Percentiles rank a stretch among this genome's conserved stretches.
phyloP scores from a whole-genome alignment of 2,329 filamentous ascomycete genomes.

The Tolypocladium tundrense region DNA sequence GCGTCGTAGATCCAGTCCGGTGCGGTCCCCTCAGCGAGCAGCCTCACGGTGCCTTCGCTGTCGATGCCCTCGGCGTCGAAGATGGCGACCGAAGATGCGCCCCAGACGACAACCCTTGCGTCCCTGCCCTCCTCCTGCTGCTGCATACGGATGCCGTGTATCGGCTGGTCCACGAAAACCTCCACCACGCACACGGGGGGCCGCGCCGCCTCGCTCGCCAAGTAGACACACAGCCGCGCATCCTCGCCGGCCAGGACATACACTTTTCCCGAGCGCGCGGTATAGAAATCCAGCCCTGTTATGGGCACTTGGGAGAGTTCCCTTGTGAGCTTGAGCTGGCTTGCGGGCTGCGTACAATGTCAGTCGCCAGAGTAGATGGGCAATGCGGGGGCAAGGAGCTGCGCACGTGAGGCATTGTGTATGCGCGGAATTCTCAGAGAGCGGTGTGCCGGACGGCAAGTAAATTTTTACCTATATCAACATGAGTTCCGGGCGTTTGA shows the following conservation, averaged over 20 bases:
- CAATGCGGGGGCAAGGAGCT: not conserved
- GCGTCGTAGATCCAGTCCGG: constrained; percentile 74
- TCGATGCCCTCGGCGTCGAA: constrained; percentile 18
- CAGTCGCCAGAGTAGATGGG: no score
- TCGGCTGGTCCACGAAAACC: constrained; percentile 57
- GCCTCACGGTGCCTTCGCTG: constrained; percentile 3
- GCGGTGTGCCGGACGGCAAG: not conserved
- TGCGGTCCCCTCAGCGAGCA: constrained; percentile 30
- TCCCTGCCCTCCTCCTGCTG: constrained; percentile 9
- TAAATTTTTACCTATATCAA: not conserved
- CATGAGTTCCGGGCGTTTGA: not conserved
- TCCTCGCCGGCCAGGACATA: constrained; percentile 52
- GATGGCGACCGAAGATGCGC: constrained; percentile 47
- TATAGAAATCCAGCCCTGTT: constrained; percentile 48
- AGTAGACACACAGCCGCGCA: constrained; percentile 44
- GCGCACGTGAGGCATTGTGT: not conserved
- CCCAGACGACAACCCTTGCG: constrained; percentile 51
- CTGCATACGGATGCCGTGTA: constrained; percentile 59
- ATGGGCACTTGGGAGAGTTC: constrained; percentile 42
- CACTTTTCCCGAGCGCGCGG: constrained; percentile 14
- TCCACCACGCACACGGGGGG: constrained; percentile 26
- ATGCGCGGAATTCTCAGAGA: not conserved
- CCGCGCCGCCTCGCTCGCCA: constrained; percentile 21
- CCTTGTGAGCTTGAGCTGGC: constrained; percentile 13
- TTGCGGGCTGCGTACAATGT: not conserved